Base-by-base conservation (phyloP, 768 basidiomycete genomes). In the Tricholoma matsutake region DNA sequence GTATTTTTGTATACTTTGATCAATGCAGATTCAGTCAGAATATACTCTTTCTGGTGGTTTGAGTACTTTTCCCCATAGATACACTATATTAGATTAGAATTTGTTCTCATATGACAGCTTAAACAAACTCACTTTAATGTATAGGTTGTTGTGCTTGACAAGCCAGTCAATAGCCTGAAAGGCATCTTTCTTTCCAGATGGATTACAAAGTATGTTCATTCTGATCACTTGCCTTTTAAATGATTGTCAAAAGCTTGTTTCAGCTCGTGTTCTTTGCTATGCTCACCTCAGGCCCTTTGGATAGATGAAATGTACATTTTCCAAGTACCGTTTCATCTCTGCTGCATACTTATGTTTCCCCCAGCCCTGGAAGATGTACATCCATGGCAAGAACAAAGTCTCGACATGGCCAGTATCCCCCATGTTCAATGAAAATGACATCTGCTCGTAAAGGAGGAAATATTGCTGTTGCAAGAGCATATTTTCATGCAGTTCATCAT, bases 131-230 rank as follows among this genome's bases (percentile, higher is more conserved):
- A 77, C 78, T 67, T 80, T 81, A 5, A 69, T 78, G 13, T 71
- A 77, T 1, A 79, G 68, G 56, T 80, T 81, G 31, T 78, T 73
- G 2, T 73, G 64, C 56, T 81, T 78, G 0, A 76, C 64, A 2
- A 72, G 54, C 78, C 78, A 80, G 56, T 81, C 79, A 2, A 78
- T 65, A 0, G 66, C 71, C 0, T 70, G 62, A 34, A 73, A 82
- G 0, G 61, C 60, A 3, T 67, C 65, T 7, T 59, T 53, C 29
- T 69, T 67, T 0, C 79, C 78, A 0, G 71, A 76, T 0, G 74
- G 78, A 57, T 80, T 80, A 2, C 67, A 37, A 35, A 75, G 72
- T 1, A 73, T 69, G 51, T 72, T 71, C 41, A 65, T 67, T 2
- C 67, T 51, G 18, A 74, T 63, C 2, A 69, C 70, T 41, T 11